phyloP scores from a whole-genome alignment of 176 grass and related monocot species.

The Bonia amplexicaulis region DNA sequence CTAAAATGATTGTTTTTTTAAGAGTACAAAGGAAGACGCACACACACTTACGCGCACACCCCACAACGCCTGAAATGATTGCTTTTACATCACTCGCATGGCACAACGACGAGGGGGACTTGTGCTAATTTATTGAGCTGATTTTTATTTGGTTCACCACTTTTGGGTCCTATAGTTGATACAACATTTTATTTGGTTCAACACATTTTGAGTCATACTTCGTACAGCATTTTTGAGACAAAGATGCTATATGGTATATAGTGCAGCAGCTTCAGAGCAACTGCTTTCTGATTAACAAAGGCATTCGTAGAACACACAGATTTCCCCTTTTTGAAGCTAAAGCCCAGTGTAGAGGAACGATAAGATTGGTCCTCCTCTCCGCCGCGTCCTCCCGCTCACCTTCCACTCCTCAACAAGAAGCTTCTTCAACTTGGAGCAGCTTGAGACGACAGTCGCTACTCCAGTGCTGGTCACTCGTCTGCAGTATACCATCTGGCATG shows the following conservation, averaged over 20 bases:
- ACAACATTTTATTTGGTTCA: not conserved
- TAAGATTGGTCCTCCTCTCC: constrained; percentile 55
- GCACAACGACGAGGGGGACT: not conserved
- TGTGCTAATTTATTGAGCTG: not conserved
- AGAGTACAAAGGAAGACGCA: too few species aligned
- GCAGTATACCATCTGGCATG: constrained; percentile 74
- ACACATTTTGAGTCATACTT: not conserved
- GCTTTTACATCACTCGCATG: not conserved
- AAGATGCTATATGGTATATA: not conserved
- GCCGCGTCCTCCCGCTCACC: constrained; percentile 66
- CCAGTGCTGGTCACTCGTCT: constrained; percentile 50
- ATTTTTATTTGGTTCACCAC: not conserved
- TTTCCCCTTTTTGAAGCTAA: not conserved
- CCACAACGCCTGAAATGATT: too few species aligned
- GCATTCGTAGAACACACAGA: not conserved
- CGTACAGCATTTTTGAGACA: not conserved
- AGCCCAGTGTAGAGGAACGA: constrained; percentile 62
- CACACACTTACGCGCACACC: too few species aligned
- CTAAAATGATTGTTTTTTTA: too few species aligned
- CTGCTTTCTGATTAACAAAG: not conserved
- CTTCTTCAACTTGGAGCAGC: constrained; percentile 70
- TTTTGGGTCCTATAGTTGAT: not conserved
- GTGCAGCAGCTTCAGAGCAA: not conserved
- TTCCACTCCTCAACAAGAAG: constrained; percentile 80
- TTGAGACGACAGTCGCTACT: constrained; percentile 67